Evolutionary conservation across 2,329 filamentous ascomycete species (phyloP).

Genomic region (Fusarium nelsonii): DNA sequence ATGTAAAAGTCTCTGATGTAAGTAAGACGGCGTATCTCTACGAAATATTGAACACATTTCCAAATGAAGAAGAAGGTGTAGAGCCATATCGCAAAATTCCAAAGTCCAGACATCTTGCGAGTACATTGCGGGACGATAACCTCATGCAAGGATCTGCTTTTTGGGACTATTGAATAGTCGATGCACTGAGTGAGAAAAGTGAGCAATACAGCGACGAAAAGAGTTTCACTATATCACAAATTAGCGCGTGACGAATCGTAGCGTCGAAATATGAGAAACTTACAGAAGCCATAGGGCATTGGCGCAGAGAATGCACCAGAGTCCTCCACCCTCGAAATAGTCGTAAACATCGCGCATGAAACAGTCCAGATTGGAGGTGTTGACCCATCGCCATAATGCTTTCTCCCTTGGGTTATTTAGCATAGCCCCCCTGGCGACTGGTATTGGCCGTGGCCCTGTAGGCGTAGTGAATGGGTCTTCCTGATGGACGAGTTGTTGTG

Average conservation of each 20-base stretch:
- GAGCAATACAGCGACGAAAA: conserved; percentile 84
- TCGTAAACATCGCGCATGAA: conserved; percentile 88
- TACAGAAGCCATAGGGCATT: conserved; percentile 79
- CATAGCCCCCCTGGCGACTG: conserved; percentile 48
- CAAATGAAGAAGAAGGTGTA: conserved; percentile 88
- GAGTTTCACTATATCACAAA: conserved; percentile 70
- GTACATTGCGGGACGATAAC: conserved; percentile 80
- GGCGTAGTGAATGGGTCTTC: conserved; percentile 50
- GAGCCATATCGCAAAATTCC: conserved; percentile 84
- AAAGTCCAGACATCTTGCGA: conserved; percentile 76
- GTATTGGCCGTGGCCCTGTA: conserved; percentile 44
- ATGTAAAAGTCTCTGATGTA: conserved; percentile 89
- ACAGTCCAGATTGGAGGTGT: conserved; percentile 87
- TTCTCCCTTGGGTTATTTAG: conserved; percentile 69
- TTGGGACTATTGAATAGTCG: conserved; percentile 80
- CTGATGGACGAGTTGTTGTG: conserved; percentile 64
- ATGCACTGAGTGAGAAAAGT: conserved; percentile 89
- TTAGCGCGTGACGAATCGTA: conserved; percentile 15
- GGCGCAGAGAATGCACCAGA: conserved; percentile 85
- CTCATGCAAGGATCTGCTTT: conserved; percentile 68
- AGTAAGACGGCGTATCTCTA: conserved; percentile 78
- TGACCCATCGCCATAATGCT: conserved; percentile 93
- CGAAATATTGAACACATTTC: conserved; percentile 78
- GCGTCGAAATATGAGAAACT: conserved; percentile 51
- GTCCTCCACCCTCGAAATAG: conserved; percentile 85